Percentiles rank a stretch among this genome's conserved stretches.
Conservation (phyloP, 805 yeast species). For the Cephaloascus fragrans region DNA sequence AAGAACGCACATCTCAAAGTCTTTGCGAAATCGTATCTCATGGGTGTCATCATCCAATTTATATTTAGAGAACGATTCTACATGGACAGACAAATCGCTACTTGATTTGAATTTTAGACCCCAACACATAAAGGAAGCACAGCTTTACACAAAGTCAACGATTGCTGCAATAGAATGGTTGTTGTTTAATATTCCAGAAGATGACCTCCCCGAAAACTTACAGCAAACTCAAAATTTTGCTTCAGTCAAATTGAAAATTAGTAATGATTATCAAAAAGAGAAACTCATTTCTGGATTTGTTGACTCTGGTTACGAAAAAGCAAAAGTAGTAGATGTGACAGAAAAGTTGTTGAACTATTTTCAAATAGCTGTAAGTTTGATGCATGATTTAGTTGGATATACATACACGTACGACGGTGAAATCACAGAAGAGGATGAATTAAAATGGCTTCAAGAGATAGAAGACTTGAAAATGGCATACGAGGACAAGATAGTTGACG, state of each 20-base stretch:
- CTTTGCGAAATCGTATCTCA: constrained; percentile 45
- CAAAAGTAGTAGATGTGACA: constrained; percentile 45
- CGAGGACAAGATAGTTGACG: constrained; percentile 27
- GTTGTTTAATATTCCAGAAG: constrained; percentile 86
- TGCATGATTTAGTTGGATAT: constrained; percentile 23
- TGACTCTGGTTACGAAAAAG: constrained; percentile 63
- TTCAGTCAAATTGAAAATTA: constrained; percentile 45
- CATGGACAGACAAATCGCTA: constrained; percentile 1
- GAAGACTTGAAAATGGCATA: constrained; percentile 59
- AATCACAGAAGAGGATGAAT: constrained; percentile 18
- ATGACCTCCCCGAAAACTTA: constrained; percentile 70
- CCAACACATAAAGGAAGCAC: constrained; percentile 63
- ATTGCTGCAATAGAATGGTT: constrained; percentile 64
- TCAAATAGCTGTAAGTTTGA: constrained; percentile 38
- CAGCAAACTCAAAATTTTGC: constrained; percentile 48
- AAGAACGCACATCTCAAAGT: constrained; percentile 51
- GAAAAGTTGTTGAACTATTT: constrained; percentile 34
- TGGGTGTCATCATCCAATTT: constrained; percentile 32
- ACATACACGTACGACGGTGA: constrained; percentile 4
- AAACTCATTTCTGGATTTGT: constrained; percentile 46
- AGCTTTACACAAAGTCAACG: constrained; percentile 42
- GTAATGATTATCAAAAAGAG: constrained; percentile 45
- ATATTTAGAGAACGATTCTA: constrained; percentile 4
- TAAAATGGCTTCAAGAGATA: constrained; percentile 66
- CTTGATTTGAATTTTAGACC: constrained; percentile 53